phyloP scores from a whole-genome alignment of 352 stramenopile genomes.

The Phytophthora pistaciae region DNA sequence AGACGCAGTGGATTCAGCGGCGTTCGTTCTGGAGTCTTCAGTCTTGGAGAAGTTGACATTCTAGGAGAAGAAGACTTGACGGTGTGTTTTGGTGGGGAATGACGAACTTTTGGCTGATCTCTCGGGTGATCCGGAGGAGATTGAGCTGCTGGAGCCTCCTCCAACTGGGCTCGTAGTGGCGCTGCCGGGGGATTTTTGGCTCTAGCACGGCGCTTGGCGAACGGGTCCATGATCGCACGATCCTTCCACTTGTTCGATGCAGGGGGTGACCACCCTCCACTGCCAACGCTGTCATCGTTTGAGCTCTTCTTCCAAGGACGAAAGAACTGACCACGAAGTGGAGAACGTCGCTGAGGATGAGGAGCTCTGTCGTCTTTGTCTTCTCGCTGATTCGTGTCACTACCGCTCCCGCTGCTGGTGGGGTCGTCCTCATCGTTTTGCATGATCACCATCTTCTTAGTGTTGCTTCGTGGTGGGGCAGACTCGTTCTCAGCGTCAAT shows the following conservation, averaged over 20 bases:
- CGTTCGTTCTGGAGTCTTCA: constrained; percentile 5
- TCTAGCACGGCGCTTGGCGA: constrained; percentile 57
- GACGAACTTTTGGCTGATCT: not conserved
- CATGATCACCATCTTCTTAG: not conserved
- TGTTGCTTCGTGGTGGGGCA: not conserved
- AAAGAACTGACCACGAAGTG: constrained; percentile 54
- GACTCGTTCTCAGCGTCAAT: constrained; percentile 1
- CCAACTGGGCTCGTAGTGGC: not conserved
- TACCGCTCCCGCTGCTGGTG: constrained; percentile 23
- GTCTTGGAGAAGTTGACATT: constrained; percentile 17
- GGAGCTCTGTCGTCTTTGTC: constrained; percentile 1
- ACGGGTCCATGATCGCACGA: constrained; percentile 74
- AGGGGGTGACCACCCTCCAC: constrained; percentile 28
- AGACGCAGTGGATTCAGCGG: constrained; percentile 33
- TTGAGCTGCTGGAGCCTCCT: not conserved
- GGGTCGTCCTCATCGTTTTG: constrained; percentile 26
- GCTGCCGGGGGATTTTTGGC: constrained; percentile 13
- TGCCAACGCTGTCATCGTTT: constrained; percentile 34
- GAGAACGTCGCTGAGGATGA: constrained; percentile 4
- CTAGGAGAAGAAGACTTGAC: constrained; percentile 3
- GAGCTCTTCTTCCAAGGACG: constrained; percentile 60
- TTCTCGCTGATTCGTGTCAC: constrained; percentile 37
- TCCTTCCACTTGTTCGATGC: constrained; percentile 78
- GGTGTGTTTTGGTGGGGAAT: not conserved
- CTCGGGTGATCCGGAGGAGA: not conserved